Evolutionary conservation across 2,329 filamentous ascomycete genomes (phyloP).

Genomic region (Ophiostoma sp.): DNA sequence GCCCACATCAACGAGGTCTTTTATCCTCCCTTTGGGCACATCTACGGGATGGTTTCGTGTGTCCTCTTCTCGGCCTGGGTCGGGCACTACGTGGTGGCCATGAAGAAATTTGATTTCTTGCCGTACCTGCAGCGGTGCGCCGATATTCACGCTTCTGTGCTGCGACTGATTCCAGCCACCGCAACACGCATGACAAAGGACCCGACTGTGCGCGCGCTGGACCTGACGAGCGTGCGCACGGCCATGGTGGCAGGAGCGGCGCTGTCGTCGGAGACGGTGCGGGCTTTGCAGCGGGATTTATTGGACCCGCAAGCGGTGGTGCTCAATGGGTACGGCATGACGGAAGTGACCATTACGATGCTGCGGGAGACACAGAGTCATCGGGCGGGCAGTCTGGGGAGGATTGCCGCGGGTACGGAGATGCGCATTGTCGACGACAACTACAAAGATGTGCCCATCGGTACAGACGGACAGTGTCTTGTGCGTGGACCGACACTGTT

Average conservation of each 20-base stretch:
- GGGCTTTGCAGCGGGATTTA: constrained; percentile 53
- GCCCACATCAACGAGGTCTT: constrained; percentile 34
- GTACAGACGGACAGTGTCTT: constrained; percentile 56
- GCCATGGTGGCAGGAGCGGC: constrained; percentile 70
- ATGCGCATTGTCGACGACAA: constrained; percentile 58
- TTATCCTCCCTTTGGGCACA: constrained; percentile 49
- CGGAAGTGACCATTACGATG: constrained; percentile 70
- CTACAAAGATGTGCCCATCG: constrained; percentile 51
- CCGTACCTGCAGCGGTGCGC: constrained; percentile 69
- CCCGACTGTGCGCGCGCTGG: constrained; percentile 62
- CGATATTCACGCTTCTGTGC: constrained; percentile 64
- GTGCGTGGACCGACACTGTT: constrained; percentile 70
- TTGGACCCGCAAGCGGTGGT: constrained; percentile 49
- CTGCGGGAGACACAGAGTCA: constrained; percentile 44
- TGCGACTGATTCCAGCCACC: constrained; percentile 72
- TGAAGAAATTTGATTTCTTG: constrained; percentile 74
- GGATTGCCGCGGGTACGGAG: constrained; percentile 47
- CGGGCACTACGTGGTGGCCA: constrained; percentile 58
- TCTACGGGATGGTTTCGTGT: constrained; percentile 49
- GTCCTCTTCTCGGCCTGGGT: constrained; percentile 41
- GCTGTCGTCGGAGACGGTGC: constrained; percentile 54
- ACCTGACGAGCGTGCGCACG: constrained; percentile 64
- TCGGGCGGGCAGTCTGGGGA: constrained; percentile 49
- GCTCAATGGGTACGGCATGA: constrained; percentile 83
- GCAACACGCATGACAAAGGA: constrained; percentile 72